Conservation (phyloP, 192 early-diverging fungal genomes). For the Pilaira anomala region DNA sequence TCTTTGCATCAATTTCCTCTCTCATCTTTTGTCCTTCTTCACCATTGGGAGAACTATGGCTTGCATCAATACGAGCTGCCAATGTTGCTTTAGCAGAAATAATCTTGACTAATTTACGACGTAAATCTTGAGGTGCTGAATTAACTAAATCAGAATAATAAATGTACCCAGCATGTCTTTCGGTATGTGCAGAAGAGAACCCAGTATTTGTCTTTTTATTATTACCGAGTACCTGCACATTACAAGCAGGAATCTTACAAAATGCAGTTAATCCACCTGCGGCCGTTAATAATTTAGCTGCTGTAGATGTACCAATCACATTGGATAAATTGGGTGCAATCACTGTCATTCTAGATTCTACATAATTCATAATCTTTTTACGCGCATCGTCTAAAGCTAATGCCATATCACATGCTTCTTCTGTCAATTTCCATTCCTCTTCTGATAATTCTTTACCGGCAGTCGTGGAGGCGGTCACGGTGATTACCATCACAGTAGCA, state of each 20-base stretch:
- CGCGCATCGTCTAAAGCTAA: conserved; percentile 72
- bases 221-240: conserved; percentile 59
- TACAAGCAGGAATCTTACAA: conserved; percentile 88
- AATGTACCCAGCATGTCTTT: conserved; percentile 77
- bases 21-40: conserved; percentile 65
- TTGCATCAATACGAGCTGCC: conserved; percentile 84
- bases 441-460: conserved; percentile 62
- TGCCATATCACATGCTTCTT: conserved; percentile 77
- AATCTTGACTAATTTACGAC: conserved; percentile 75
- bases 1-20: conserved; percentile 81
- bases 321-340: conserved; percentile 93
- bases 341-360: conserved; percentile 85
- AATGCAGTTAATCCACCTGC: conserved; percentile 86
- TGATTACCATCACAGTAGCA: conserved; percentile 87
- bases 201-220: conserved; percentile 58
- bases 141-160: conserved; percentile 75
- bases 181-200: conserved; percentile 60
- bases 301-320: conserved; percentile 79
- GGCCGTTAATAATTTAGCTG: conserved; percentile 87
- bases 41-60: conserved; percentile 68
- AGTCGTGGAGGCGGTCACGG: conserved; percentile 85
- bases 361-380: conserved; percentile 81
- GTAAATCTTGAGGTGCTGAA: conserved; percentile 66
- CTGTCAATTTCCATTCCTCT: conserved; percentile 59
- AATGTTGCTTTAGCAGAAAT: conserved; percentile 77